phyloP scores from a whole-genome alignment of 495 filamentous ascomycete genomes.

The Hypoxylon crocopeplum region DNA sequence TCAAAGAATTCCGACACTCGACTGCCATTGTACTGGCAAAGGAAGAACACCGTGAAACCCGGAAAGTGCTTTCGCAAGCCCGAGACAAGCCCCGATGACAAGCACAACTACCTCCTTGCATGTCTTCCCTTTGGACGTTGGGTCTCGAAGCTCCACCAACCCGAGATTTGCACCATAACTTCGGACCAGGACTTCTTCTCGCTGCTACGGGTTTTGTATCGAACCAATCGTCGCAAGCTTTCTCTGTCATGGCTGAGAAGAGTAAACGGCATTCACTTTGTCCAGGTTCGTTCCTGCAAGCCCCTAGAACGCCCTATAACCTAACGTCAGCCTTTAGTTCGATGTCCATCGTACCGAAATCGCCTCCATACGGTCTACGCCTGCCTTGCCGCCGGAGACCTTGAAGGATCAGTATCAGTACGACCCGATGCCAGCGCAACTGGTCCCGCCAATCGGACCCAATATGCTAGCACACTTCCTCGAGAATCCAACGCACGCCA shows the following conservation, averaged over 20 bases:
- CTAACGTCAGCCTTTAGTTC: constrained; percentile 7
- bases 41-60: constrained; percentile 1
- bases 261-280: constrained; percentile 13
- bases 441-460: constrained; percentile 10
- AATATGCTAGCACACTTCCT: constrained; percentile 20
- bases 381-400: not conserved
- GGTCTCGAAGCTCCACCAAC: constrained; percentile 16
- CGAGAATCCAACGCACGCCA: constrained; percentile 10
- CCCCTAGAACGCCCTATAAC: not conserved
- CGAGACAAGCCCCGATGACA: not conserved
- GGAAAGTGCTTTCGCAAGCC: not conserved
- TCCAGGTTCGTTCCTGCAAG: constrained; percentile 3
- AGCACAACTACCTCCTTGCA: constrained; percentile 5
- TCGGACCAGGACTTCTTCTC: constrained; percentile 18
- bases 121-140: constrained; percentile 19
- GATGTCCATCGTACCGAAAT: constrained; percentile 9
- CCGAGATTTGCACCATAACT: constrained; percentile 2
- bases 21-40: constrained; percentile 1
- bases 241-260: not conserved
- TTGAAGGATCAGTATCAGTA: constrained; percentile 9
- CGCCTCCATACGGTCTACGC: not conserved
- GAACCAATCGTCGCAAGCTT: not conserved
- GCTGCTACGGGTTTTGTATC: not conserved
- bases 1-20: not conserved
- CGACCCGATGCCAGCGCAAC: constrained; percentile 5